Conservation (phyloP, 139 green algal species). For the Tetraselmis chui region DNA sequence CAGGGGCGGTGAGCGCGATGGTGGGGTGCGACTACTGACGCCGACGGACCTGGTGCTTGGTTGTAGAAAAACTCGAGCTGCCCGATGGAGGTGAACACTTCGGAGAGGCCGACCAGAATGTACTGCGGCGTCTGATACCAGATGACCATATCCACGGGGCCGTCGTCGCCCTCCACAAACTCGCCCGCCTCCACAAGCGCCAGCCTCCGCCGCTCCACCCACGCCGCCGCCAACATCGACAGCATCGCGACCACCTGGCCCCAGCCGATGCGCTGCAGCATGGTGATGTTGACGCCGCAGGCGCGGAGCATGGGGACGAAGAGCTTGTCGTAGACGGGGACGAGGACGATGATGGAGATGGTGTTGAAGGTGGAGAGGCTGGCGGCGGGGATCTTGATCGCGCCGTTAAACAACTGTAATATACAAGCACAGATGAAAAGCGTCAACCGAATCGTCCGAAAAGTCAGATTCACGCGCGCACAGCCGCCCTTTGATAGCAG, state of each 20-base stretch:
- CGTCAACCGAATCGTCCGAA: no score
- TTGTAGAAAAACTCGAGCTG: slow-evolving; percentile 97
- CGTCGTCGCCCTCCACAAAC: slow-evolving; percentile 5
- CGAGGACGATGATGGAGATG: slow-evolving; percentile 68
- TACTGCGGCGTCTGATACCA: slow-evolving; percentile 79
- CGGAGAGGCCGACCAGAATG: slow-evolving; percentile 68
- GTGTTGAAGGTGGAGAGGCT: slow-evolving; percentile 84
- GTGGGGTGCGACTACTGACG: no score
- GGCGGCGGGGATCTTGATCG: slow-evolving; percentile 68
- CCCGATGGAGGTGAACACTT: slow-evolving; percentile 83
- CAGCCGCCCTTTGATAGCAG: no score
- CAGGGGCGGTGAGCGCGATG: no score
- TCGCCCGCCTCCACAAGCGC: slow-evolving; percentile 26
- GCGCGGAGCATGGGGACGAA: slow-evolving; percentile 55
- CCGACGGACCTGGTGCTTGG: no score
- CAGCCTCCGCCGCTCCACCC: slow-evolving; percentile 62
- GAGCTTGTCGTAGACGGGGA: slow-evolving; percentile 77
- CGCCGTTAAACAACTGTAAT: slow-evolving; percentile 13
- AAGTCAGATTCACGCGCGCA: no score
- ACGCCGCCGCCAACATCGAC: slow-evolving; percentile 65
- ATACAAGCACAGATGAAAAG: no score
- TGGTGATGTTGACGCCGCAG: slow-evolving; percentile 44
- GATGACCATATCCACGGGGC: slow-evolving; percentile 35
- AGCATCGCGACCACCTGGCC: slow-evolving; percentile 64
- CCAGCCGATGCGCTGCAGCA: slow-evolving; percentile 76